These are phyloP conservation scores for Blastomyces emzantsi DNA, from an alignment of 2,329 filamentous ascomycete genomes.

Conservation along the genomic window DNA sequence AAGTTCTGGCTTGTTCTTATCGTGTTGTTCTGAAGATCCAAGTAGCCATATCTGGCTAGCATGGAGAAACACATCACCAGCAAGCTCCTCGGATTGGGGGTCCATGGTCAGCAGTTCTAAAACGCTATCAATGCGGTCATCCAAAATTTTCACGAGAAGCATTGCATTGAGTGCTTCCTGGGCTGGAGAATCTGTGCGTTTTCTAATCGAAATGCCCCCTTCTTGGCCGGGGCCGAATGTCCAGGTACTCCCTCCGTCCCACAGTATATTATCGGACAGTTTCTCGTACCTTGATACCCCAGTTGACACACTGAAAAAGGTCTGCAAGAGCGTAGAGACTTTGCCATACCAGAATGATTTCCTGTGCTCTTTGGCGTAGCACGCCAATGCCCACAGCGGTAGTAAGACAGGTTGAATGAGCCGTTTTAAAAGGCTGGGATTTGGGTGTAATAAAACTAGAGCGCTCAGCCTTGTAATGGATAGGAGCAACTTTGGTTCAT, in stretches of 20 bases:
- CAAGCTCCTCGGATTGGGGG: slow-evolving; percentile 33
- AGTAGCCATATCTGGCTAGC: slow-evolving; percentile 36
- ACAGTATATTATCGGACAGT: slow-evolving; percentile 34
- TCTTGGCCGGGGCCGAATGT: slow-evolving; percentile 23
- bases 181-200: slow-evolving; percentile 16
- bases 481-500: slow-evolving; percentile 22
- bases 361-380: slow-evolving; percentile 28
- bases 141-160: slow-evolving; percentile 27
- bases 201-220: slow-evolving; percentile 23
- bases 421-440: slow-evolving; percentile 36
- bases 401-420: slow-evolving; percentile 33
- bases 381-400: slow-evolving; percentile 35
- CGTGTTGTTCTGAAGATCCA: slow-evolving; percentile 16
- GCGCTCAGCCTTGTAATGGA: slow-evolving; percentile 30
- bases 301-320: slow-evolving; percentile 35
- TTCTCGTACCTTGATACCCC: slow-evolving; percentile 29
- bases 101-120: slow-evolving; percentile 30
- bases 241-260: slow-evolving; percentile 33
- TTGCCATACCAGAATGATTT: slow-evolving; percentile 23
- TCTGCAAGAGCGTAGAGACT: slow-evolving; percentile 27
- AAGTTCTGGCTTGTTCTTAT: neutral
- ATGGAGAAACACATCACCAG: slow-evolving; percentile 35
- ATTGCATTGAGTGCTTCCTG: slow-evolving; percentile 23
- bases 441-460: slow-evolving; percentile 35
- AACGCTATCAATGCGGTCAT: slow-evolving; percentile 32